These are phyloP conservation scores for Moesziomyces parantarcticus DNA, from an alignment of 1,284 basidiomycete genomes.

Conservation along the genomic window DNA sequence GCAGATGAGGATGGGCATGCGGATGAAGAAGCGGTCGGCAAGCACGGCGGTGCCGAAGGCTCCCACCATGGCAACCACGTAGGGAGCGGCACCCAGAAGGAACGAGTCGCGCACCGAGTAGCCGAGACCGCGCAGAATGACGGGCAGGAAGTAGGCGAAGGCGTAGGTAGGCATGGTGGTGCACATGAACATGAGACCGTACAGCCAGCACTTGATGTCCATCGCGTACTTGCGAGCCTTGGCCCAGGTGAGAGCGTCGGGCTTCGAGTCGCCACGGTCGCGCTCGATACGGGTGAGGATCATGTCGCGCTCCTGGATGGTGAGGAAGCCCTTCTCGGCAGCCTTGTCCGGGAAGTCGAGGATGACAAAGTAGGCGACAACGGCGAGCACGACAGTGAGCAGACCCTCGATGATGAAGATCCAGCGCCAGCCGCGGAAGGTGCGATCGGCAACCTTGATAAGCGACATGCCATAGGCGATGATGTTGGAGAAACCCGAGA, in stretches of 20 bases:
- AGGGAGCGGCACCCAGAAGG: constrained; percentile 69
- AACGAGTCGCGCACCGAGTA: constrained; percentile 58
- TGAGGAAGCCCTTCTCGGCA: constrained; percentile 68
- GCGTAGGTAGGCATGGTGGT: constrained; percentile 54
- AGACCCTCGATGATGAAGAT: constrained; percentile 53
- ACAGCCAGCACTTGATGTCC: constrained; percentile 70
- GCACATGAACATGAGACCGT: constrained; percentile 68
- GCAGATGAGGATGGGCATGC: constrained; percentile 67
- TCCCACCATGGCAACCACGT: constrained; percentile 61
- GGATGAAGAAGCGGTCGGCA: constrained; percentile 67
- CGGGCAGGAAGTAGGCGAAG: constrained; percentile 68
- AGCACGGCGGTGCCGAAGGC: constrained; percentile 65
- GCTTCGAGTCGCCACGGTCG: constrained; percentile 70
- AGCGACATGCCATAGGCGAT: constrained; percentile 63
- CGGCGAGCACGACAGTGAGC: constrained; percentile 44
- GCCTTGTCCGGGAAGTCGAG: constrained; percentile 71
- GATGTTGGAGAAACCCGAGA: constrained; percentile 70
- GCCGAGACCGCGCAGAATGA: constrained; percentile 69
- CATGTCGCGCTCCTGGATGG: constrained; percentile 67
- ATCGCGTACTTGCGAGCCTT: constrained; percentile 66
- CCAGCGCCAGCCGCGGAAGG: constrained; percentile 65
- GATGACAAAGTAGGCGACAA: constrained; percentile 52
- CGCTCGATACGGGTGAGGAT: constrained; percentile 69
- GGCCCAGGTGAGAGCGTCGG: constrained; percentile 67
- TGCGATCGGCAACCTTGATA: constrained; percentile 27